These are phyloP conservation scores for Phytophthora cryptogea DNA, from an alignment of 352 stramenopile species.

Conservation along the genomic window DNA sequence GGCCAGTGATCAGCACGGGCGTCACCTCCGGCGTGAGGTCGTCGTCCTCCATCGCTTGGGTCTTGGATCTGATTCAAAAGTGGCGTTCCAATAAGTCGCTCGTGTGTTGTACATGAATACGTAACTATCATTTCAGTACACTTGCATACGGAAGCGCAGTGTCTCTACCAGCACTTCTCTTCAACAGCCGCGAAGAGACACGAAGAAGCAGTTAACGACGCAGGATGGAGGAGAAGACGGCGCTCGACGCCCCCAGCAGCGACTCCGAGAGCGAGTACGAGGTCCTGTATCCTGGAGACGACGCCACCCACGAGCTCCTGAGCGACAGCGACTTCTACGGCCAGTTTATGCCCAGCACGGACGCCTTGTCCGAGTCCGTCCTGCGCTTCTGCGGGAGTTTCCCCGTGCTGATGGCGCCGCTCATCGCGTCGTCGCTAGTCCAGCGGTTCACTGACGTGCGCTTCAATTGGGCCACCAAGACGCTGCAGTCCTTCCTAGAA, in stretches of 20 bases:
- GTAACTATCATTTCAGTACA: slow-evolving; percentile 9
- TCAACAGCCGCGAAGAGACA: slow-evolving; percentile 6
- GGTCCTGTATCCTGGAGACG: slow-evolving; percentile 53
- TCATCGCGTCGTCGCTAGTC: slow-evolving; percentile 56
- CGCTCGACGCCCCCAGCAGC: slow-evolving; percentile 5
- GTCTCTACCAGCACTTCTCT: slow-evolving; percentile 1
- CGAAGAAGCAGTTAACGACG: background rate
- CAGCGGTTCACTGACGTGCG: slow-evolving; percentile 70
- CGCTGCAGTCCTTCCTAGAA: slow-evolving; percentile 84
- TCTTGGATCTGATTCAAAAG: slow-evolving; percentile 7
- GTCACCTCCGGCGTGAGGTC: slow-evolving; percentile 39
- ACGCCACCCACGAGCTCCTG: slow-evolving; percentile 51
- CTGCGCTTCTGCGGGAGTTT: slow-evolving; percentile 68
- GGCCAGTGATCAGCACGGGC: slow-evolving; percentile 19
- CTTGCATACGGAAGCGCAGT: background rate
- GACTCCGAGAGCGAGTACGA: slow-evolving; percentile 67
- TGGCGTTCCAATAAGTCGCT: background rate
- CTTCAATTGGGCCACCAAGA: slow-evolving; percentile 86
- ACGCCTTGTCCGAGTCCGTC: slow-evolving; percentile 57
- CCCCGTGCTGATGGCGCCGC: slow-evolving; percentile 50
- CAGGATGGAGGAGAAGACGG: background rate
- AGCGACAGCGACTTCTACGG: slow-evolving; percentile 56
- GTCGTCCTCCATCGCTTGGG: slow-evolving; percentile 42
- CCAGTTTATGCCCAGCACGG: slow-evolving; percentile 52
- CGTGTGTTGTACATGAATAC: slow-evolving; percentile 5